phyloP scores from a whole-genome alignment of 768 basidiomycete genomes.

The Kwoniella sp. region DNA sequence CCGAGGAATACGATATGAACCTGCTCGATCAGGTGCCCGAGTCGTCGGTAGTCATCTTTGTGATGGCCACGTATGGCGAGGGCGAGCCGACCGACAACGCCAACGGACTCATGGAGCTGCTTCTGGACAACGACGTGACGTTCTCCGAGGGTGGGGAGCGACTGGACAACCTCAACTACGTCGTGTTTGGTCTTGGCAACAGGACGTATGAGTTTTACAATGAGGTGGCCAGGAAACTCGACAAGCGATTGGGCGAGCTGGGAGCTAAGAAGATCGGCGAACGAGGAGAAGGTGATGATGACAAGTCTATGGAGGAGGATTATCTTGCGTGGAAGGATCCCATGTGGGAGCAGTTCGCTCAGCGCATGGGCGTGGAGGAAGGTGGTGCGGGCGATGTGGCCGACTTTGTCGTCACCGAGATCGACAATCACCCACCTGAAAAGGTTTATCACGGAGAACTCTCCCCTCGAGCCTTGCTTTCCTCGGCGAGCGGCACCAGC shows the following conservation, averaged over 20 bases:
- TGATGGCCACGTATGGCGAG: constrained; percentile 97
- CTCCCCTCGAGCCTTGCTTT: constrained; percentile 86
- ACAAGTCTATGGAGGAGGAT: constrained; percentile 99
- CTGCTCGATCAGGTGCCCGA: constrained; percentile 86
- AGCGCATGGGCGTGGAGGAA: constrained; percentile 81
- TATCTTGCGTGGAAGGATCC: constrained; percentile 98
- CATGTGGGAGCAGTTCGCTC: constrained; percentile 90
- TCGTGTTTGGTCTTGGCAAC: constrained; percentile 81
- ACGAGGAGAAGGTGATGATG: constrained; percentile 94
- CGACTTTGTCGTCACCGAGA: constrained; percentile 86
- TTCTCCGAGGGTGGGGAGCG: constrained; percentile 65
- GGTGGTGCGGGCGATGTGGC: constrained; percentile 91
- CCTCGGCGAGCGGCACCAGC: constrained; percentile 55
- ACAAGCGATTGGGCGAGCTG: constrained; percentile 67
- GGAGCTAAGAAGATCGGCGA: constrained; percentile 81
- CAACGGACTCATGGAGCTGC: constrained; percentile 85
- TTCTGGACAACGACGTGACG: constrained; percentile 79
- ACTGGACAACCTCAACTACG: constrained; percentile 83
- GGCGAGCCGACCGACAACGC: constrained; percentile 99
- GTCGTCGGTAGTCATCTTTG: constrained; percentile 84
- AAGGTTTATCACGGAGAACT: constrained; percentile 97
- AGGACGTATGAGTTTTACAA: constrained; percentile 88
- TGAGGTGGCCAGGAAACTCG: constrained; percentile 74
- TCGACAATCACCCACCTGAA: constrained; percentile 60
- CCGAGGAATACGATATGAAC: constrained; percentile 98